Percentiles rank a stretch among this genome's conserved stretches.
phyloP scores from a whole-genome alignment of 73 alveolate genomes.

The Tetrahymena malaccensis region DNA sequence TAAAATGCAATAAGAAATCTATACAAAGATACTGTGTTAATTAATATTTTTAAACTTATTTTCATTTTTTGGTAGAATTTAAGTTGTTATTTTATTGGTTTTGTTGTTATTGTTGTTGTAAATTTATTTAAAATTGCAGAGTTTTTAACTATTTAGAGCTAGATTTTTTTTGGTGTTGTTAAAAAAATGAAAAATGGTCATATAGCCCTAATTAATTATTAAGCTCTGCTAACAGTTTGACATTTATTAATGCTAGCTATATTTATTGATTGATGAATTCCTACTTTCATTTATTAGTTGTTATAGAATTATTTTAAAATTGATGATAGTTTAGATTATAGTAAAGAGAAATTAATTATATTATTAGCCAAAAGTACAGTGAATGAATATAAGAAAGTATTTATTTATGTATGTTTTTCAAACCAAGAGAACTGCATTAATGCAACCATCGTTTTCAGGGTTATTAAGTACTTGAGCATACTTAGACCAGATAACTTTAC shows the following conservation, averaged over 20 bases:
- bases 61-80: background rate
- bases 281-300: background rate
- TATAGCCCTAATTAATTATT: background rate
- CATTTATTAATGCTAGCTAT: background rate
- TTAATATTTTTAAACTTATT: background rate
- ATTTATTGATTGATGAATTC: background rate
- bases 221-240: background rate
- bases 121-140: background rate
- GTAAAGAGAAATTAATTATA: background rate
- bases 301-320: no score
- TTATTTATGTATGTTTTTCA: conserved; percentile 13
- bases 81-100: background rate
- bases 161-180: background rate
- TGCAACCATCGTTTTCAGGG: conserved; percentile 98
- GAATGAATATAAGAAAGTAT: background rate
- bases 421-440: conserved; percentile 91
- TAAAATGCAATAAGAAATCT: background rate
- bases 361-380: background rate
- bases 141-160: background rate
- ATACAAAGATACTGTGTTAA: background rate
- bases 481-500: conserved; percentile 97
- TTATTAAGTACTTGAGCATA: conserved; percentile 95
- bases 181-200: background rate
- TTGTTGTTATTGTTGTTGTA: background rate
- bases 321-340: background rate